Evolutionary conservation across 2,329 filamentous ascomycete species (phyloP).

Genomic region (Tolypocladium inflatum): DNA sequence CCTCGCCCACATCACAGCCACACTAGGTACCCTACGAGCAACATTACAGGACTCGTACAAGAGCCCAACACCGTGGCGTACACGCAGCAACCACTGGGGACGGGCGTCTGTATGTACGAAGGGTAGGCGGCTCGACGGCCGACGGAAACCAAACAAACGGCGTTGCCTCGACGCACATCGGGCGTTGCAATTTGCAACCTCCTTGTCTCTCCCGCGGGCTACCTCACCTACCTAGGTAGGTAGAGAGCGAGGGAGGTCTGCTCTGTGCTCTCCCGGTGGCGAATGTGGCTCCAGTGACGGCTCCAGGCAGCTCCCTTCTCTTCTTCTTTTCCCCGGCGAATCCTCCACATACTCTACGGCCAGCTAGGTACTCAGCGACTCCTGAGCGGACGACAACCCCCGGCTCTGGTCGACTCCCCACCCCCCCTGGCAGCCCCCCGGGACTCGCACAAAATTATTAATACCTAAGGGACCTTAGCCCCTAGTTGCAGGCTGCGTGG

Average conservation of each 20-base stretch:
- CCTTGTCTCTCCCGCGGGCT: not conserved
- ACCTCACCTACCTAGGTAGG: not conserved
- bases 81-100: not conserved
- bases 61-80: not conserved
- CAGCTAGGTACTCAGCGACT: not conserved
- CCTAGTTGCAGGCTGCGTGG: not conserved
- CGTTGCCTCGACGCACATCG: not conserved
- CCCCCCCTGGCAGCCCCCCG: not conserved
- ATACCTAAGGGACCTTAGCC: too few relatives aligned
- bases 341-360: not conserved
- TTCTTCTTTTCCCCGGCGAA: not conserved
- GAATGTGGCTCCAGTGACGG: not conserved
- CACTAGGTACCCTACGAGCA: not conserved
- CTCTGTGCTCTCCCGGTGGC: not conserved
- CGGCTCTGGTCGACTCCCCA: not conserved
- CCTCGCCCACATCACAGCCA: not conserved
- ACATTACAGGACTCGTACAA: not conserved
- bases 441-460: not conserved
- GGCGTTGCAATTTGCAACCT: not conserved
- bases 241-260: not conserved
- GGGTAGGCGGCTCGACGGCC: not conserved
- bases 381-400: not conserved
- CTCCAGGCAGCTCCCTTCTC: not conserved
- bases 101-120: not conserved
- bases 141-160: not conserved